A percentile compares a stretch with the other conserved stretches of the same genome.
Evolutionary conservation across 768 basidiomycete species (phyloP).

Genomic region (Exidia glandulosa): DNA sequence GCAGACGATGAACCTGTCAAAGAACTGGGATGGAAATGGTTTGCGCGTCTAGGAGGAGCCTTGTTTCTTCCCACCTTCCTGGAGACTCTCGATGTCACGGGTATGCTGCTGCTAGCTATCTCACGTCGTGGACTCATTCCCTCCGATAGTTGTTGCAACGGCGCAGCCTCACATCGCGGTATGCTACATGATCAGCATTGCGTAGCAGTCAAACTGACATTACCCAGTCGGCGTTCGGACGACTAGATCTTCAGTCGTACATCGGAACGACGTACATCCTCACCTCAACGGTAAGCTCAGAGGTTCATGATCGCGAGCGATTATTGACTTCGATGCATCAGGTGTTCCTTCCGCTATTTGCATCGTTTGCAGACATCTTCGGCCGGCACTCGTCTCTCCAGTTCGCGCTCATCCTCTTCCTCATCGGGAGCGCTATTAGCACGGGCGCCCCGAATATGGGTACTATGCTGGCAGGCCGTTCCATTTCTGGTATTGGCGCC

Average conservation of each 20-base stretch:
- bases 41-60: slow-evolving; percentile 9
- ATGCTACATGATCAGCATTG: slow-evolving; percentile 8
- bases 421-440: slow-evolving; percentile 34
- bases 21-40: background rate
- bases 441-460: slow-evolving; percentile 36
- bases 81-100: slow-evolving; percentile 29
- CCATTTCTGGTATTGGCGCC: slow-evolving; percentile 15
- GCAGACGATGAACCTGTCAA: too few relatives aligned
- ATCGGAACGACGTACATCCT: slow-evolving; percentile 41
- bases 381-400: slow-evolving; percentile 40
- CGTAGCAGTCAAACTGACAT: background rate
- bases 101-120: slow-evolving; percentile 6
- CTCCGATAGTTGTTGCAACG: slow-evolving; percentile 35
- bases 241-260: slow-evolving; percentile 28
- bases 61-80: slow-evolving; percentile 32
- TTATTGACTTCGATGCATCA: background rate
- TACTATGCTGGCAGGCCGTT: slow-evolving; percentile 35
- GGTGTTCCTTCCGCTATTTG: slow-evolving; percentile 38
- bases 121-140: background rate
- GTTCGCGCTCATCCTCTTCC: slow-evolving; percentile 31
- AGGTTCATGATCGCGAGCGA: background rate
- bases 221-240: slow-evolving; percentile 21
- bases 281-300: slow-evolving; percentile 30
- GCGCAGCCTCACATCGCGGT: slow-evolving; percentile 42
- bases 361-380: slow-evolving; percentile 37